Base-by-base conservation (phyloP, 164 flowering plant genomes). In the Tinospora cordifolia region DNA sequence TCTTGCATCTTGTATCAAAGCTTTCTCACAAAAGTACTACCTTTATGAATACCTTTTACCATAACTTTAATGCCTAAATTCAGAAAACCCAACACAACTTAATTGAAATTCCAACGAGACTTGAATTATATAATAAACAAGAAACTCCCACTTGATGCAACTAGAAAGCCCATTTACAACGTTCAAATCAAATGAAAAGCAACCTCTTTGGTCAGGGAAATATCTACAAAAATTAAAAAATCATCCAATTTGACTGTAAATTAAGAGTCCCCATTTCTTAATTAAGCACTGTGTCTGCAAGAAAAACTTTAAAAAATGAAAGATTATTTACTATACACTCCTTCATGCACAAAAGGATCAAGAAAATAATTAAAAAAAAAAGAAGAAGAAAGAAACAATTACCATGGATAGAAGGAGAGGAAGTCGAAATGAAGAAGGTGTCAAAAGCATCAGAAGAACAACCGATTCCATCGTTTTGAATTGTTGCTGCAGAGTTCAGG, bases 371-470 rank as follows among this genome's bases (percentile, higher is more conserved):
- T 17, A 3, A 51, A 46, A 58, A 7, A 15, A 36, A 2, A 59
- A 34, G 3, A 9, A 25, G n/a, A 66, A 26, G 2, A 11, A 69
- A 17, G 36, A 30, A 30, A 30, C 3, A 1, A 51, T 12, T 83
- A 87, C 89, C 92, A 25, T 81, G 75, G 57, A 80, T 81, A 75
- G 86, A 75, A 83, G 86, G 44, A 71, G 89, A 81, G 65, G 88
- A 83, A 46, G 26, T 81, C 67, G 92, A 75, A 62, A 81, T 69
- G 74, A 87, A 78, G 57, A 86, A 72, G 49, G 84, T 30, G 62
- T 83, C 85, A 46, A 78, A 79, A 78, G 83, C 75, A 46, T 83
- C 75, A 8, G 87, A 59, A 78, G 86, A 78, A 47, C 65, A 75
- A 77, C 82, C 49, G 73, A 71, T 68, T 67, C 76, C 68, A 22